Evolutionary conservation across 192 early-diverging fungal species (phyloP).

Genomic region (Lobosporangium transversale): DNA sequence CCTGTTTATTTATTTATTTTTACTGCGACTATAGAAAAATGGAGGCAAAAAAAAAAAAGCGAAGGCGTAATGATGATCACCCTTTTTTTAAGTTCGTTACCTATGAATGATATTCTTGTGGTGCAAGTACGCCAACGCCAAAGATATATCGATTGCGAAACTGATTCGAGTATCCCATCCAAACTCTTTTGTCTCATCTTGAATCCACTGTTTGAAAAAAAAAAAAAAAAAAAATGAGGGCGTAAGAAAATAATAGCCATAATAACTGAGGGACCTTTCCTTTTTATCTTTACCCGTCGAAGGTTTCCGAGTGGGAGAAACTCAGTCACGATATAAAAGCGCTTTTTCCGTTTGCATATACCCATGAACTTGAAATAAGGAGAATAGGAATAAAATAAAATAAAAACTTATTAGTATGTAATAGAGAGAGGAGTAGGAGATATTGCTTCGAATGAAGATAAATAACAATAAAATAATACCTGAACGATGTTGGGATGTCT

Average conservation of each 20-base stretch:
- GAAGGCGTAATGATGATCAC: too few relatives aligned
- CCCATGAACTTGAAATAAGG: conserved; percentile 40
- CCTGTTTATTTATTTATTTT: too few relatives aligned
- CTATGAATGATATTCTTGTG: conserved; percentile 53
- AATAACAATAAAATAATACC: conserved; percentile 16
- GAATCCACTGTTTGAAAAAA: conserved; percentile 47
- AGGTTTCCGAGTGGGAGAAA: conserved; percentile 46
- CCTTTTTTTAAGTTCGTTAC: conserved; percentile 12
- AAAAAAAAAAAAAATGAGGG: too few relatives aligned
- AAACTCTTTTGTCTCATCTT: conserved; percentile 50
- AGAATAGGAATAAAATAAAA: background rate
- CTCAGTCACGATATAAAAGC: conserved; percentile 49
- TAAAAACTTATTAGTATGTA: background rate
- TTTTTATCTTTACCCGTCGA: conserved; percentile 31
- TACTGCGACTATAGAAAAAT: too few relatives aligned
- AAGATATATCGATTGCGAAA: conserved; percentile 47
- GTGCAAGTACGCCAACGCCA: conserved; percentile 48
- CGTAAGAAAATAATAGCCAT: too few relatives aligned
- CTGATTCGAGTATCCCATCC: conserved; percentile 52
- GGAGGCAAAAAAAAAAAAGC: background rate
- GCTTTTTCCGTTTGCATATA: conserved; percentile 46
- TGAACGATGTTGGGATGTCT: conserved; percentile 51
- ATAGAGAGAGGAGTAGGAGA: conserved; percentile 1
- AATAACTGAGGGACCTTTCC: too few relatives aligned
- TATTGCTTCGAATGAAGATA: too few relatives aligned